phyloP scores from a whole-genome alignment of 305 asterid species.

The Fraxinus nigra region DNA sequence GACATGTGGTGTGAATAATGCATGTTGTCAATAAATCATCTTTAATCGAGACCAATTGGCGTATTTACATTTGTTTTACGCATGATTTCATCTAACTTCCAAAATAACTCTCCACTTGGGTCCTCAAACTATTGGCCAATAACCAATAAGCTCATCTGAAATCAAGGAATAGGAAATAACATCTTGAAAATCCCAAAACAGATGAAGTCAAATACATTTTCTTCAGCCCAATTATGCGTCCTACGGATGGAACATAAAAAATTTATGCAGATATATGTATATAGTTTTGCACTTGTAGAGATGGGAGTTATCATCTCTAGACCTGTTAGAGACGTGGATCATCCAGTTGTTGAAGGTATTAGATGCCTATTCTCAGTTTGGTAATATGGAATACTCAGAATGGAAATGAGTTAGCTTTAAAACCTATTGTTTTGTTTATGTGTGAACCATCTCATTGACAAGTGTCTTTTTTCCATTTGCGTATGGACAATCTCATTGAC shows the following conservation, averaged over 20 bases:
- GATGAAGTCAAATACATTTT: not conserved
- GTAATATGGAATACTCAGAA: not conserved
- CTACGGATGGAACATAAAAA: not conserved
- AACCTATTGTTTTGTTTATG: not conserved
- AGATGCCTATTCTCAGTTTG: constrained; percentile 6
- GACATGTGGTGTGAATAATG: no score
- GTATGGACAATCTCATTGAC: not conserved
- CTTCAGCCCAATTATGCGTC: not conserved
- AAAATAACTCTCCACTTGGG: no score
- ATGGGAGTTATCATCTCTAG: constrained; percentile 7
- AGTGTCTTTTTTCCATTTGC: not conserved
- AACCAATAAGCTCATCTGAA: not conserved
- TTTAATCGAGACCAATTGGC: no score
- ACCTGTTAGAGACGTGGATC: not conserved
- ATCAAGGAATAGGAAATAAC: not conserved
- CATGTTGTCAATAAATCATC: no score
- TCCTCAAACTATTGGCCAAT: no score
- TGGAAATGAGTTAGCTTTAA: not conserved
- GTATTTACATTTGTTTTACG: no score
- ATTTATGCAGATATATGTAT: not conserved
- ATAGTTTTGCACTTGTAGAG: not conserved
- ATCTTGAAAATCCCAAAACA: constrained; percentile 3
- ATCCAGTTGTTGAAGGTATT: constrained; percentile 8
- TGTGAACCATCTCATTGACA: constrained; percentile 4
- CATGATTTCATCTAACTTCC: no score